These are phyloP conservation scores for Entophlyctis luteolus DNA, from an alignment of 192 early-diverging fungal species.

Conservation along the genomic window DNA sequence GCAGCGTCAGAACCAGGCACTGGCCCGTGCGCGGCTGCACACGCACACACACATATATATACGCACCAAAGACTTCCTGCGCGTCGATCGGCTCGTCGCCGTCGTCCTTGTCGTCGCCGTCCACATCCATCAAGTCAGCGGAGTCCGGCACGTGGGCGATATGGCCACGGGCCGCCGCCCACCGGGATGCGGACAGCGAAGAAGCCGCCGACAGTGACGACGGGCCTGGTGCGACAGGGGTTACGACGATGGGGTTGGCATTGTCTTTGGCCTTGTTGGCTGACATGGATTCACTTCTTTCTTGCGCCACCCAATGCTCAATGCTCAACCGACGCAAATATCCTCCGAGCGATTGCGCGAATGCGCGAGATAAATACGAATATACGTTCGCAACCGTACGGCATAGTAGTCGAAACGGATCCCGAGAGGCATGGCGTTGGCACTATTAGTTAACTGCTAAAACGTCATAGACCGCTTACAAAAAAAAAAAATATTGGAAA, in stretches of 20 bases:
- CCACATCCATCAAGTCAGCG: constrained; percentile 9
- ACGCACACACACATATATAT: not conserved
- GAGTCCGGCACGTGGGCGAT: not conserved
- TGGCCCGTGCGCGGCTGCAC: not conserved
- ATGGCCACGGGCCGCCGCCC: constrained; percentile 34
- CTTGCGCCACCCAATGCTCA: too few relatives aligned
- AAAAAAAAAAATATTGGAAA: too few relatives aligned
- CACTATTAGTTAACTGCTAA: too few relatives aligned
- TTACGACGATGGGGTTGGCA: constrained; percentile 80
- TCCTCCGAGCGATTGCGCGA: too few relatives aligned
- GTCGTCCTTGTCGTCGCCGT: constrained; percentile 70
- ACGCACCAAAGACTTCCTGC: constrained; percentile 80
- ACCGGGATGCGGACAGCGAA: not conserved
- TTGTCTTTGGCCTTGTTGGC: constrained; percentile 53
- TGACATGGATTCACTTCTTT: too few relatives aligned
- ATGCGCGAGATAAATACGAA: too few relatives aligned
- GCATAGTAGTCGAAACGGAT: too few relatives aligned
- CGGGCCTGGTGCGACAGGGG: constrained; percentile 31
- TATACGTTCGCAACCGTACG: too few relatives aligned
- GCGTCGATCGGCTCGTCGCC: constrained; percentile 73
- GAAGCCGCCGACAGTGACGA: not conserved
- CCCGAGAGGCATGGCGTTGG: too few relatives aligned
- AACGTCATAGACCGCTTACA: too few relatives aligned
- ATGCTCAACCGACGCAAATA: too few relatives aligned
- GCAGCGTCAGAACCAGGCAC: not conserved